Evolutionary conservation across 108 stramenopile genomes (phyloP).

Genomic region (Parietichytrium sp.): DNA sequence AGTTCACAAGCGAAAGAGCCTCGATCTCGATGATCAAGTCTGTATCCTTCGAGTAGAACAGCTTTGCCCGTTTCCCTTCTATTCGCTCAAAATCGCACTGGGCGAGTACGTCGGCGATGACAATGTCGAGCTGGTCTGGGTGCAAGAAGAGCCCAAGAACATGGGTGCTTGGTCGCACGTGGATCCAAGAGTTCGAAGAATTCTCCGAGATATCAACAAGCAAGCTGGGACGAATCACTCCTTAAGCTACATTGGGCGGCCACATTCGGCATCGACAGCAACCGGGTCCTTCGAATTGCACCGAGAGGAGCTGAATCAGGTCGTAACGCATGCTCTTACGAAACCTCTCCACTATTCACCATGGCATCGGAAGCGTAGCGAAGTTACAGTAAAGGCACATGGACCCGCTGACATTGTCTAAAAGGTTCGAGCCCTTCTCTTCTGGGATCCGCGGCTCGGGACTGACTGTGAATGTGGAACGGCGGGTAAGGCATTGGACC

Average conservation of each 20-base stretch:
- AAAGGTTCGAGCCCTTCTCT: too few species aligned
- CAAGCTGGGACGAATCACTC: too few species aligned
- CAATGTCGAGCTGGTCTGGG: conserved; percentile 91
- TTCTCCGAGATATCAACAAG: too few species aligned
- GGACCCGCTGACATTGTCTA: too few species aligned
- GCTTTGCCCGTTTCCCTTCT: conserved; percentile 96
- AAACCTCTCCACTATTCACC: too few species aligned
- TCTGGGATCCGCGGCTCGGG: too few species aligned
- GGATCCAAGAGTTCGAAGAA: too few species aligned
- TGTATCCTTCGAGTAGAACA: conserved; percentile 95
- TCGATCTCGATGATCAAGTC: conserved; percentile 73
- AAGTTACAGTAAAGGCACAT: too few species aligned
- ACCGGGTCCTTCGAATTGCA: conserved; percentile 4
- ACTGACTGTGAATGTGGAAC: too few species aligned
- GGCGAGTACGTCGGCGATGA: conserved; percentile 77
- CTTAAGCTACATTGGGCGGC: neutral
- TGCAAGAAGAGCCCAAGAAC: conserved; percentile 87
- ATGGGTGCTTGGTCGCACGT: conserved; percentile 92
- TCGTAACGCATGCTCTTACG: neutral
- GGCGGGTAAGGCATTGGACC: too few species aligned
- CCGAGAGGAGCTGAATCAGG: conserved; percentile 30
- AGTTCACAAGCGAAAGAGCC: conserved; percentile 77
- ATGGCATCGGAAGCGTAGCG: too few species aligned
- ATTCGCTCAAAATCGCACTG: conserved; percentile 76
- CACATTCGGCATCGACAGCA: neutral